These are phyloP conservation scores for Fusarium buxicola DNA, from an alignment of 2,329 filamentous ascomycete species.

Conservation along the genomic window DNA sequence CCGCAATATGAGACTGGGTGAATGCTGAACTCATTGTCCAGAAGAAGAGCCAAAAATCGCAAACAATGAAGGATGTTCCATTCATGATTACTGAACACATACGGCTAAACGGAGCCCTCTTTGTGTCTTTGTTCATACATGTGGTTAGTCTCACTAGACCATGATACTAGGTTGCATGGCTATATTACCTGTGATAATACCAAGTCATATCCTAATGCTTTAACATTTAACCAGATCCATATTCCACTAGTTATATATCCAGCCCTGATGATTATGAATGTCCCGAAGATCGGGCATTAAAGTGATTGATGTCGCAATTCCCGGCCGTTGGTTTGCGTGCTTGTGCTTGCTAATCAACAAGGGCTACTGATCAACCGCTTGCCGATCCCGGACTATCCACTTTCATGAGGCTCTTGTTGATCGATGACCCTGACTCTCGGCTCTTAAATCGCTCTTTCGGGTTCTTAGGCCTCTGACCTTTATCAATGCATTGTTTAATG, in stretches of 20 bases:
- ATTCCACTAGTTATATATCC: too few species aligned
- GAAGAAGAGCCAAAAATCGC: background rate
- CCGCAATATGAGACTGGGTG: too few species aligned
- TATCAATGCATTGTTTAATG: background rate
- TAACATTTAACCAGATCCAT: too few species aligned
- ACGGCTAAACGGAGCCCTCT: background rate
- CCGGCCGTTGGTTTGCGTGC: background rate
- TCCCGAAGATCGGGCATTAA: too few species aligned
- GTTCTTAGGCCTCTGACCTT: background rate
- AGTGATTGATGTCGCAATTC: constrained; percentile 3
- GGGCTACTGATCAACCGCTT: background rate
- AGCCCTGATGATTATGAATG: too few species aligned
- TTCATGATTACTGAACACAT: background rate
- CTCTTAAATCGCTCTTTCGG: background rate
- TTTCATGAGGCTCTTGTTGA: constrained; percentile 10
- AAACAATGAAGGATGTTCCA: background rate
- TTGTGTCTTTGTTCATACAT: background rate
- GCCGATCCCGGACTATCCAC: constrained; percentile 14
- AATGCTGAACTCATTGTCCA: too few species aligned
- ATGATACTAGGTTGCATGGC: too few species aligned
- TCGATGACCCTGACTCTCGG: too few species aligned
- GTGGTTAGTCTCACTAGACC: too few species aligned
- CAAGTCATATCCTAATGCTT: too few species aligned
- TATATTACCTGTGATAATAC: too few species aligned
- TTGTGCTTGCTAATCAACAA: constrained; percentile 34